Evolutionary conservation across 2,329 filamentous ascomycete species (phyloP).

Genomic region (Hypomyces rosellus): DNA sequence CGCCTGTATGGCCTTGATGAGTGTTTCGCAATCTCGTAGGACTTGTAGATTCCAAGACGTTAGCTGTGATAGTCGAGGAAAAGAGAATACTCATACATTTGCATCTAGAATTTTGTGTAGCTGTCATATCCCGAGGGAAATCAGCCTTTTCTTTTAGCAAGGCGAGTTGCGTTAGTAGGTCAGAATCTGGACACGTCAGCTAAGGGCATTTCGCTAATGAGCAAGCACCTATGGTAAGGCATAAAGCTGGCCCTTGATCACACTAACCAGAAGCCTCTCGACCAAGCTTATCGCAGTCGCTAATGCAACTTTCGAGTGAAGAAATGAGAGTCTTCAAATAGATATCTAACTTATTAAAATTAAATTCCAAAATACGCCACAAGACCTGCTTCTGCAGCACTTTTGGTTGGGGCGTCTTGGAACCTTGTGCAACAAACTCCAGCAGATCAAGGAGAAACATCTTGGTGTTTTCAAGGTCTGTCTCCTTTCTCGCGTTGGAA

Average conservation of each 20-base stretch:
- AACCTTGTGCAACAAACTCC: conserved; percentile 9
- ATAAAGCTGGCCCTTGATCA: background rate
- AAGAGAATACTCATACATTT: background rate
- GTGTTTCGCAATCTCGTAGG: conserved; percentile 12
- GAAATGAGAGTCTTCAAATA: conserved; percentile 5
- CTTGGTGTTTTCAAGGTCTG: conserved; percentile 6
- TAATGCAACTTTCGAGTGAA: conserved; percentile 2
- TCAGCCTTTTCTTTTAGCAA: background rate
- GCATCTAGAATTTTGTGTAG: background rate
- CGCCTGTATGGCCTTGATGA: conserved; percentile 14
- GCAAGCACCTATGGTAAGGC: background rate
- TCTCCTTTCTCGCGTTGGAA: conserved; percentile 9
- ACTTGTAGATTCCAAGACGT: conserved; percentile 7
- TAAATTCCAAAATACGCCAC: conserved; percentile 8
- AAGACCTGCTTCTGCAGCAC: conserved; percentile 12
- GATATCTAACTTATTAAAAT: conserved; percentile 3
- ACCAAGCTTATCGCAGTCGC: background rate
- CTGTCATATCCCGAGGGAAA: conserved; percentile 1
- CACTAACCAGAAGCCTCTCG: background rate
- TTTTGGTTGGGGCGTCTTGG: background rate
- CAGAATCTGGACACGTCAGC: conserved; percentile 1
- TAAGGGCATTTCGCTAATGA: background rate
- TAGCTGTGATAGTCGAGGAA: background rate
- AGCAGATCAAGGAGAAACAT: conserved; percentile 8
- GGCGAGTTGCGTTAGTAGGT: background rate